Percentiles rank a stretch among this genome's conserved stretches.
Evolutionary conservation across 257 asterid species (phyloP).

Genomic region (Handroanthus guayacan): DNA sequence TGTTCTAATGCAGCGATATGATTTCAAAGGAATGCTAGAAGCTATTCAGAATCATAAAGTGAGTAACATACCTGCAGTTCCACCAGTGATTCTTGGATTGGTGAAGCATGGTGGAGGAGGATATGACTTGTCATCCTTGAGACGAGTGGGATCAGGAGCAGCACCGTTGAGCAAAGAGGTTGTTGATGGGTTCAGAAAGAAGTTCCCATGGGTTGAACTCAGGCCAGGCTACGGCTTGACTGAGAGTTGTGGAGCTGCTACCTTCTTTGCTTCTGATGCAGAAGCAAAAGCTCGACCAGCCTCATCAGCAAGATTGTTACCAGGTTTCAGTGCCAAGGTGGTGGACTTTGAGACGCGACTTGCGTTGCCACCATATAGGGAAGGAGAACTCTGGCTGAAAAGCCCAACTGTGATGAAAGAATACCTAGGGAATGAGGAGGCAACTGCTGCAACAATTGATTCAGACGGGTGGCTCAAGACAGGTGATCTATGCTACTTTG

Average conservation of each 20-base stretch:
- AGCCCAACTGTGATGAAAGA: slow-evolving; percentile 82
- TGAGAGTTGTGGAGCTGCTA: slow-evolving; percentile 75
- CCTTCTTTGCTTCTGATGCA: slow-evolving; percentile 57
- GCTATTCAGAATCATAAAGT: slow-evolving; percentile 61
- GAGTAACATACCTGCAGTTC: slow-evolving; percentile 81
- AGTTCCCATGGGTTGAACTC: slow-evolving; percentile 78
- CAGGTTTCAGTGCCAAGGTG: slow-evolving; percentile 70
- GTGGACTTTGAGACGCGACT: slow-evolving; percentile 63
- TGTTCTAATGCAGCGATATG: slow-evolving; percentile 67
- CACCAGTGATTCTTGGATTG: slow-evolving; percentile 75
- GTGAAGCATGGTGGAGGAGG: slow-evolving; percentile 56
- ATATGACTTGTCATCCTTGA: slow-evolving; percentile 61
- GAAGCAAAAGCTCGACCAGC: slow-evolving; percentile 70
- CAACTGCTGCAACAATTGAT: slow-evolving; percentile 68
- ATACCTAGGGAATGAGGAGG: slow-evolving; percentile 67
- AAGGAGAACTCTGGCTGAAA: slow-evolving; percentile 78
- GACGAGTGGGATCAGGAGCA: slow-evolving; percentile 78
- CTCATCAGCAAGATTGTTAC: slow-evolving; percentile 64
- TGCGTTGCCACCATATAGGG: slow-evolving; percentile 54
- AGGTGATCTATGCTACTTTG: slow-evolving; percentile 79
- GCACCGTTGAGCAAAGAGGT: slow-evolving; percentile 81
- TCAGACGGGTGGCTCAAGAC: slow-evolving; percentile 77
- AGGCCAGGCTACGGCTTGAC: slow-evolving; percentile 86
- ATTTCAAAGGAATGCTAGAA: slow-evolving; percentile 66
- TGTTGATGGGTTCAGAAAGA: slow-evolving; percentile 56